Conservation (phyloP, 345 rosid species). For the Microcos paniculata region DNA sequence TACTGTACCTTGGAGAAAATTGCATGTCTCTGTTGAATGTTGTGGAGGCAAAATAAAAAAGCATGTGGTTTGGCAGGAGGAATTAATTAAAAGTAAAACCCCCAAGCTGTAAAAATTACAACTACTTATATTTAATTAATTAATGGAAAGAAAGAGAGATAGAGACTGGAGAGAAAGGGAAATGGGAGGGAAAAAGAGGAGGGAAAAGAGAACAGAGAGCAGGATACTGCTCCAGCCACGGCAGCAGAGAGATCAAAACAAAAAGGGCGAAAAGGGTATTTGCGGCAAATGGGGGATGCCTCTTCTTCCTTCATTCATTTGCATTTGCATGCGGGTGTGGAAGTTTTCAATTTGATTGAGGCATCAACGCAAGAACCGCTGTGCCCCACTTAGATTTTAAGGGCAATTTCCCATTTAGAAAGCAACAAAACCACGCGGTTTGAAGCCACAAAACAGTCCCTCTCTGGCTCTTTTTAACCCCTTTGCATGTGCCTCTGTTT, state of each 20-base stretch:
- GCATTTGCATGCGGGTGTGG: conserved; percentile 3
- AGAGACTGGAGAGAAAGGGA: neutral
- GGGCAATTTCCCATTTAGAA: conserved; percentile 20
- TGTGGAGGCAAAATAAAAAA: too few relatives aligned
- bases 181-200: too few relatives aligned
- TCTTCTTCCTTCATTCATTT: too few relatives aligned
- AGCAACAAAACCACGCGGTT: conserved; percentile 33
- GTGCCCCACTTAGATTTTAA: conserved; percentile 39
- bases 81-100: too few relatives aligned
- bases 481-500: conserved; percentile 28
- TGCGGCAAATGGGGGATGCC: conserved; percentile 22
- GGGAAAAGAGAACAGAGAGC: too few relatives aligned
- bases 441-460: conserved; percentile 11
- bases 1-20: too few relatives aligned
- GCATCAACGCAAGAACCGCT: conserved; percentile 12
- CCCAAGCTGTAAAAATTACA: too few relatives aligned
- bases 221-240: too few relatives aligned
- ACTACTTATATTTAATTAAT: too few relatives aligned
- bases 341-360: neutral
- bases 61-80: neutral
- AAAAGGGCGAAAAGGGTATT: neutral
- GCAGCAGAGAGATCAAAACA: neutral
- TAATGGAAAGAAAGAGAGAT: too few relatives aligned
- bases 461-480: neutral
- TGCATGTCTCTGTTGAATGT: too few relatives aligned